Conservation (phyloP, 768 basidiomycete genomes). For the Termitomyces sp. region DNA sequence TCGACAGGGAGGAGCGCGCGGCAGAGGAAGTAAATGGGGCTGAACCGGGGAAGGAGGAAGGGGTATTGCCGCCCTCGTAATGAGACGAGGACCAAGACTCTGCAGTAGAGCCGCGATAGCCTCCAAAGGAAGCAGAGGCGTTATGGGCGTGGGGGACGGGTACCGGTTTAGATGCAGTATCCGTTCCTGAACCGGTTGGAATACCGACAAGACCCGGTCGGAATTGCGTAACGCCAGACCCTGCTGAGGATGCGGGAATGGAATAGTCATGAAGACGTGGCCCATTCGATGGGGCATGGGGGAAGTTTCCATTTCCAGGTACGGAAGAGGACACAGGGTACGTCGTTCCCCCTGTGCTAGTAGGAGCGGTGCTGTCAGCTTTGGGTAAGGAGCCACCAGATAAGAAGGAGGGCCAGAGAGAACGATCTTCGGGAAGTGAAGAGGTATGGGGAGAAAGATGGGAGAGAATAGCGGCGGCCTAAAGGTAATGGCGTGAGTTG, state of each 20-base stretch:
- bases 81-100: constrained; percentile 31
- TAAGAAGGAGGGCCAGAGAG: constrained; percentile 85
- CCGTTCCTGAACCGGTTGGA: constrained; percentile 20
- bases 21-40: constrained; percentile 18
- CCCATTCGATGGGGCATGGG: constrained; percentile 35
- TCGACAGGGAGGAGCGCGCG: constrained; percentile 49
- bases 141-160: constrained; percentile 22
- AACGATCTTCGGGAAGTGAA: constrained; percentile 90
- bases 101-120: constrained; percentile 24
- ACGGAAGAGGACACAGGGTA: constrained; percentile 51
- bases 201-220: constrained; percentile 53
- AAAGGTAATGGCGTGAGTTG: neutral
- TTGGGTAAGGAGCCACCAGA: constrained; percentile 67
- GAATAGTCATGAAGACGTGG: constrained; percentile 69
- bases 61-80: constrained; percentile 13
- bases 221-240: constrained; percentile 48
- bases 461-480: constrained; percentile 94
- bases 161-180: constrained; percentile 29
- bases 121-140: constrained; percentile 9
- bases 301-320: constrained; percentile 30
- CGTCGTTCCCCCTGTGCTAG: constrained; percentile 12
- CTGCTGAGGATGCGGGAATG: constrained; percentile 34
- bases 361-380: constrained; percentile 27
- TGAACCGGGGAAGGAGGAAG: constrained; percentile 20
- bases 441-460: constrained; percentile 69